A percentile compares a stretch with the other conserved stretches of the same genome.
Evolutionary conservation across 768 basidiomycete species (phyloP).

Genomic region (Holtermannia corniformis): DNA sequence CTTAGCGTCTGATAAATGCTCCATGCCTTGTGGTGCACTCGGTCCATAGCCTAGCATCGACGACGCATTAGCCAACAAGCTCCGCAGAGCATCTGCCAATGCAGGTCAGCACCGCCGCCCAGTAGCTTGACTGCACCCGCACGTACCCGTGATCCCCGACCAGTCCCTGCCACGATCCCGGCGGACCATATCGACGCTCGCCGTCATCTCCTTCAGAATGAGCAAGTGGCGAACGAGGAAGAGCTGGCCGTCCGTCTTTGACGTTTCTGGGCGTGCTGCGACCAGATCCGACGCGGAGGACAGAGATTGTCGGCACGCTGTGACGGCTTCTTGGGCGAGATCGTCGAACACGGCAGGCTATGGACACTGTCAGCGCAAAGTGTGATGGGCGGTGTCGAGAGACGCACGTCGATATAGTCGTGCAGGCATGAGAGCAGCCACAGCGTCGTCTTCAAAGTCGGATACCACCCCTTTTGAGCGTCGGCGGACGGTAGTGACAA

Average conservation of each 20-base stretch:
- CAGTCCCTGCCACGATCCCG: slow-evolving; percentile 36
- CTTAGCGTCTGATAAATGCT: slow-evolving; percentile 51
- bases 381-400: not conserved
- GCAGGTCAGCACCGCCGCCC: not conserved
- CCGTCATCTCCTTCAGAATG: slow-evolving; percentile 80
- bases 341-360: slow-evolving; percentile 95
- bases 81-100: slow-evolving; percentile 26
- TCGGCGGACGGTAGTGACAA: slow-evolving; percentile 63
- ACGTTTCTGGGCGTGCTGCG: slow-evolving; percentile 43
- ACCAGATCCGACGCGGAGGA: slow-evolving; percentile 59
- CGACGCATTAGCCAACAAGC: slow-evolving; percentile 29
- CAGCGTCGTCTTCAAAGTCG: slow-evolving; percentile 73
- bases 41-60: slow-evolving; percentile 31
- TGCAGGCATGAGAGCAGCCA: slow-evolving; percentile 87
- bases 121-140: not conserved
- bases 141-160: slow-evolving; percentile 31
- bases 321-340: slow-evolving; percentile 85
- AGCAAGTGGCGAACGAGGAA: slow-evolving; percentile 86
- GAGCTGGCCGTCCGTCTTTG: slow-evolving; percentile 60
- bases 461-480: slow-evolving; percentile 82
- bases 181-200: slow-evolving; percentile 52
- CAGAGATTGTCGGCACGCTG: slow-evolving; percentile 71
- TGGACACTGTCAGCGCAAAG: not conserved
- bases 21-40: slow-evolving; percentile 12
- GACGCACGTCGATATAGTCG: slow-evolving; percentile 76